Evolutionary conservation across 768 basidiomycete genomes (phyloP), one percentile per base, ranked within the genome.

Genomic region (Tylopilus felleus): DNA sequence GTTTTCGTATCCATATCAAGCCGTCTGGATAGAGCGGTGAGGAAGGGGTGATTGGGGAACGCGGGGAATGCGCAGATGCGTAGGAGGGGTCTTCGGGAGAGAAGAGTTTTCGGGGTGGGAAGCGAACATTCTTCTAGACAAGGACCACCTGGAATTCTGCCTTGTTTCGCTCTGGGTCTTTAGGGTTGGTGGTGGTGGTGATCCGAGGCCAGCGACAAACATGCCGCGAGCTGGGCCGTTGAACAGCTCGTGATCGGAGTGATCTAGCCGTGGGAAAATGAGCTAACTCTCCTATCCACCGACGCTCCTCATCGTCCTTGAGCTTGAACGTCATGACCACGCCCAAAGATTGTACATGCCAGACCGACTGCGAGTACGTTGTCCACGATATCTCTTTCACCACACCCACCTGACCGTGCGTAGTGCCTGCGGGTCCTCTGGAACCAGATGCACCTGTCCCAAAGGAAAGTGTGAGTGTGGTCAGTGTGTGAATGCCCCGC

Each of bases 1-100:
- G 97, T 71, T 98, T 99, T 41, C 94, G 81, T 31, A 98, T 85
- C 97, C 97, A 99, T 67, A 98, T 93, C 50, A 99, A 73, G 0
- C 97, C 97, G 66, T 99, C 97, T 0, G 97, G 97, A 69, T 93
- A 82, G 9, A 97, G 75, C 0, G 97, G 96, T 0, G 94, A 97
- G 1, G 88, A 79, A 0, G 88, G 86, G 0, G 90, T 90, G 38
- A 98, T 73, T 0, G 97, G 97, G 0, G 94, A 98, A n/a, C 98
- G 77, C 0, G 94, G 94, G 0, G 96, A 98, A 71, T 93, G 94
- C 1, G 84, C 75, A 8, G 78, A 67, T 0, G 79, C 64, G 57
- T 80, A 81, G 42, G 79, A 71, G 2, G 82, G 76, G 60, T 86
- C 82, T 25, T 85, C 82, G 8, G 83, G 72, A 3, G 75, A 52